Conservation (phyloP, 441 rosid species). For the Pelargonium fulgidum region DNA sequence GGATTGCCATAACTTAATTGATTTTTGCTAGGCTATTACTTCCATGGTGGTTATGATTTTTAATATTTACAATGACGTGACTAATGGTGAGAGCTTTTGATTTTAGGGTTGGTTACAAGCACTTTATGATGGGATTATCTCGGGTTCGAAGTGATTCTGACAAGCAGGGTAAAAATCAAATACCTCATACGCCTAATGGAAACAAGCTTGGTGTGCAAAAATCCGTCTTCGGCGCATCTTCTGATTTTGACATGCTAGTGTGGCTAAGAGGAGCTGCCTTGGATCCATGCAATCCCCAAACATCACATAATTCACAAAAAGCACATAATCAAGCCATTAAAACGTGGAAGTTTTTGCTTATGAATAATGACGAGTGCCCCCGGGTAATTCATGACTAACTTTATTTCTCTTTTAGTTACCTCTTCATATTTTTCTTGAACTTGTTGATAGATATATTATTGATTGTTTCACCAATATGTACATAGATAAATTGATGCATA, state of each 20-base stretch:
- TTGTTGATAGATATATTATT: not conserved
- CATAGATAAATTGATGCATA: too few relatives aligned
- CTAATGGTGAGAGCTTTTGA: not conserved
- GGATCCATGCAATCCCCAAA: conserved; percentile 16
- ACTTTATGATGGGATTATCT: conserved; percentile 1
- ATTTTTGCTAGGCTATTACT: too few relatives aligned
- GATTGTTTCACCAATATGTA: too few relatives aligned
- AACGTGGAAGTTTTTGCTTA: conserved; percentile 14
- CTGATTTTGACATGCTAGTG: conserved; percentile 11
- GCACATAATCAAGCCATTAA: conserved; percentile 16
- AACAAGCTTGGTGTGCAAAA: not conserved
- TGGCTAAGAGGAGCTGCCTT: conserved; percentile 25
- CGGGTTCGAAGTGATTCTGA: not conserved
- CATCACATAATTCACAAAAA: not conserved
- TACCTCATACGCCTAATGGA: conserved; percentile 4
- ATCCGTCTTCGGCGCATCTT: not conserved
- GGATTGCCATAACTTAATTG: too few relatives aligned
- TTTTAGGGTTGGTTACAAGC: not conserved
- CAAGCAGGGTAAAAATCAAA: conserved; percentile 11
- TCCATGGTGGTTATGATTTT: not conserved
- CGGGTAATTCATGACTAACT: conserved; percentile 12
- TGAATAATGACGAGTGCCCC: not conserved
- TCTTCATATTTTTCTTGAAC: not conserved
- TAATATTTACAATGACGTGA: not conserved
- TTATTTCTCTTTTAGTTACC: not conserved